Percentiles rank a stretch among this genome's conserved stretches.
These are phyloP conservation scores for Lepidium sativum DNA, from an alignment of 345 rosid genomes.

Conservation along the genomic window DNA sequence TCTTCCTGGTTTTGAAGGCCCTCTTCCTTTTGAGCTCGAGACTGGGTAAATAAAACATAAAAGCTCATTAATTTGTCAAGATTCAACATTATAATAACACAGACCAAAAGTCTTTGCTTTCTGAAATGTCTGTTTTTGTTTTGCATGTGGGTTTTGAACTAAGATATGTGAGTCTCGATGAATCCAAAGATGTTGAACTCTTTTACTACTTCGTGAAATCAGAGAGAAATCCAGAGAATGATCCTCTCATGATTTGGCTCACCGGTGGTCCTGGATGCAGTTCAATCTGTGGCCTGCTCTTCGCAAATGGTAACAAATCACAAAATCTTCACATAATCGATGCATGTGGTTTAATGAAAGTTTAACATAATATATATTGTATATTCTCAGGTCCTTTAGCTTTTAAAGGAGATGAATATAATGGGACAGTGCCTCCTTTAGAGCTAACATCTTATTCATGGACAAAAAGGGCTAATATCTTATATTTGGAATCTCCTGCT, in stretches of 20 bases:
- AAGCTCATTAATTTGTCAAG: background rate
- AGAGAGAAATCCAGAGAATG: too few species aligned
- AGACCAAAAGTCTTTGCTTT: background rate
- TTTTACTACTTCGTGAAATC: conserved; percentile 24
- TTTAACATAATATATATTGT: too few species aligned
- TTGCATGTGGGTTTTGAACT: background rate
- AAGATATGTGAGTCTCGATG: conserved; percentile 56
- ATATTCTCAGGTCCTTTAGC: conserved; percentile 60
- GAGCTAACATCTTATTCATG: conserved; percentile 53
- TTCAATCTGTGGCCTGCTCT: conserved; percentile 33
- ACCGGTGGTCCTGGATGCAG: conserved; percentile 84
- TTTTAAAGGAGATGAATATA: conserved; percentile 44
- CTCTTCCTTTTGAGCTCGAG: conserved; percentile 62
- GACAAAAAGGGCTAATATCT: conserved; percentile 66
- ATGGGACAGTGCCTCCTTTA: conserved; percentile 61
- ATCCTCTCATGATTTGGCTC: conserved; percentile 31
- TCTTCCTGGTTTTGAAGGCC: conserved; percentile 61
- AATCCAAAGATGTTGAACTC: conserved; percentile 37
- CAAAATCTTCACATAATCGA: background rate
- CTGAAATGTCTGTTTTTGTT: background rate
- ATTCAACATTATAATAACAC: background rate
- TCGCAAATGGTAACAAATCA: conserved; percentile 42
- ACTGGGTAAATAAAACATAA: conserved; percentile 67
- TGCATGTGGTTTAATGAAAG: too few species aligned
- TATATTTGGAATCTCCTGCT: conserved; percentile 65